Evolutionary conservation across 176 grass and related monocot species (phyloP), one percentile per base, ranked within the genome.

Genomic region (Typha latifolia): DNA sequence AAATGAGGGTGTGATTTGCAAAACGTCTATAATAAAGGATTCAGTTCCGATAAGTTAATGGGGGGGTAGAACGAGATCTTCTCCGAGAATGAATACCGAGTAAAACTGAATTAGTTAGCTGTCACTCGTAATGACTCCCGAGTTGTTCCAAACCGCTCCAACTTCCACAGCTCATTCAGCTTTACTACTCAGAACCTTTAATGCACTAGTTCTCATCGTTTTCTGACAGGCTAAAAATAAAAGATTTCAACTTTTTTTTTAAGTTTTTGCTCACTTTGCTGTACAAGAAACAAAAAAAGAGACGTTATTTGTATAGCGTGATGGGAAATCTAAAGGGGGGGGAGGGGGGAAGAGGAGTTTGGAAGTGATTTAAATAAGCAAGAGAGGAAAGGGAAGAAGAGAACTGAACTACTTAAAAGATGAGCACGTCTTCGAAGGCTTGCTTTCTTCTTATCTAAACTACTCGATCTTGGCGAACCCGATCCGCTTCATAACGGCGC

Each of bases 391-490:
- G 5, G 9, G 37, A 12, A 32, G 5, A 66, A 47, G 13, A 31
- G 47, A 37, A 21, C 62, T 72, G 20, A 57, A 8, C 6, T 59
- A 59, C 73, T 66, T 80, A 62, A 34, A 68, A 19, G 16, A 61
- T 49, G 5, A 59, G 55, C 62, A 16, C 49, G 59, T 64, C 79
- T 14, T 51, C 51, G 62, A 50, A 16, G 47, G 5, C 47, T 19
- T 13, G 0, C 0, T 49, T 69, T 69, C 32, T 61, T 72, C 65
- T 16, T 26, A 66, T 64, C 55, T 27, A 31, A 49, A 49, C 77
- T 86, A 92, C 63, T 96, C 93, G 77, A 96, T 91, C 68, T 91
- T 96, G 43, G 93, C 73, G 75, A 89, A 70, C 65, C 82, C 85
- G 76, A 89, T 84, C 65, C 79, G 81, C 49, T 85, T 82, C 24